Conservation (phyloP, 768 basidiomycete genomes). For the Termitomyces sp. region DNA sequence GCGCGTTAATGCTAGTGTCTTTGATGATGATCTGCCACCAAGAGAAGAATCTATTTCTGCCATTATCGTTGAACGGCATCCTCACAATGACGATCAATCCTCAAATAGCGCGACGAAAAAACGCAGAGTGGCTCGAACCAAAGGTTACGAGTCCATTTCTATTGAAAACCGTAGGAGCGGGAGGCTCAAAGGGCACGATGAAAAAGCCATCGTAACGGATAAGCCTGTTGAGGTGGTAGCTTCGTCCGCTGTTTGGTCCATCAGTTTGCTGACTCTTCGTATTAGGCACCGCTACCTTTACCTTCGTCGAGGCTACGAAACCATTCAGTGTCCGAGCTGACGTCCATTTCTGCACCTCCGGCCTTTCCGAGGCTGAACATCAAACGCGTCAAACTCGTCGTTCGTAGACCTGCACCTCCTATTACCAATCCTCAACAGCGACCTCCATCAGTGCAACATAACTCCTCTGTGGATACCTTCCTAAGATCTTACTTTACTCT, state of each 20-base stretch:
- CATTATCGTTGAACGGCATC: neutral
- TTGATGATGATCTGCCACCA: slow-evolving; percentile 7
- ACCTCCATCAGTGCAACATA: slow-evolving; percentile 46
- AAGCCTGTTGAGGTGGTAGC: neutral
- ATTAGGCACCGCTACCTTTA: slow-evolving; percentile 1
- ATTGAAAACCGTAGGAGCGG: slow-evolving; percentile 12
- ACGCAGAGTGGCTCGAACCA: slow-evolving; percentile 6
- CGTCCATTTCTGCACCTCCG: slow-evolving; percentile 12
- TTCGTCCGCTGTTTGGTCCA: too few relatives aligned
- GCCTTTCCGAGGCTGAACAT: slow-evolving; percentile 30
- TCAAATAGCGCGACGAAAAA: slow-evolving; percentile 1
- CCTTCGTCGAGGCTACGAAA: neutral
- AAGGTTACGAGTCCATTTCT: slow-evolving; percentile 9
- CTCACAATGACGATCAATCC: neutral
- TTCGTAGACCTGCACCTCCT: slow-evolving; percentile 54
- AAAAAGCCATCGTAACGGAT: neutral
- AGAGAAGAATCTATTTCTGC: slow-evolving; percentile 2
- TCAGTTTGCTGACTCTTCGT: neutral
- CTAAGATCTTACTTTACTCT: slow-evolving; percentile 59
- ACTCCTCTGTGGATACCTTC: slow-evolving; percentile 48
- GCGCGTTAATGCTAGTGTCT: neutral
- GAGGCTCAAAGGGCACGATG: slow-evolving; percentile 10
- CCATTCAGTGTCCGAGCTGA: neutral
- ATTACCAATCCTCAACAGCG: slow-evolving; percentile 66
- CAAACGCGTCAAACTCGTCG: slow-evolving; percentile 62